These are phyloP conservation scores for Schizosaccharomyces pombe DNA, from an alignment of 805 yeast genomes.

Conservation along the genomic window DNA sequence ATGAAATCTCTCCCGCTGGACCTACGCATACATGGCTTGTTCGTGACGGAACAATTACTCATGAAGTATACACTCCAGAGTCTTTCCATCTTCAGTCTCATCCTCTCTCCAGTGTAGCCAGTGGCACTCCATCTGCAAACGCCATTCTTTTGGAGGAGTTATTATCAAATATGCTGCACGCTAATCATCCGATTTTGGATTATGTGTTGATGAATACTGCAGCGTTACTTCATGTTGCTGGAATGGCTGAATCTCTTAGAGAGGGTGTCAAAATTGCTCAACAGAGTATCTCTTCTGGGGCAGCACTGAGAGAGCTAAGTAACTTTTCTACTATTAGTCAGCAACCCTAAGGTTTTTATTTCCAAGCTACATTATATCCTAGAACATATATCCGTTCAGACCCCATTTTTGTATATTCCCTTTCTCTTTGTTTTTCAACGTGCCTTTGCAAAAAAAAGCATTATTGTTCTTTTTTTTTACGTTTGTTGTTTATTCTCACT, in stretches of 20 bases:
- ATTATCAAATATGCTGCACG: slow-evolving; percentile 22
- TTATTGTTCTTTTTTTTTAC: no score
- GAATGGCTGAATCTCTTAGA: slow-evolving; percentile 39
- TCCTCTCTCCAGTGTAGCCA: slow-evolving; percentile 37
- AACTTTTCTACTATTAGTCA: slow-evolving; percentile 23
- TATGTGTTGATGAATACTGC: slow-evolving; percentile 79
- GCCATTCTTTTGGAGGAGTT: slow-evolving; percentile 35
- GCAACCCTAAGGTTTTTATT: neutral
- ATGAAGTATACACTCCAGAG: slow-evolving; percentile 24
- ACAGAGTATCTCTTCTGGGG: slow-evolving; percentile 40
- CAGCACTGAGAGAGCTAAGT: slow-evolving; percentile 37
- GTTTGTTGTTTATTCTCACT: no score
- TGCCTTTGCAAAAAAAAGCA: no score
- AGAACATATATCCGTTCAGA: no score
- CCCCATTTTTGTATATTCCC: no score
- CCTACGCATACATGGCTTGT: slow-evolving; percentile 48
- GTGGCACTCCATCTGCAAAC: slow-evolving; percentile 74
- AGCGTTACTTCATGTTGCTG: slow-evolving; percentile 62
- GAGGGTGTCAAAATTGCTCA: slow-evolving; percentile 59
- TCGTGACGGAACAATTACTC: slow-evolving; percentile 14
- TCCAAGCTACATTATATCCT: no score
- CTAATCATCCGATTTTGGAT: slow-evolving; percentile 42
- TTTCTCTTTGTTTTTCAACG: no score
- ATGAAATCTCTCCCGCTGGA: slow-evolving; percentile 84
- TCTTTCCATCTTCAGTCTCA: slow-evolving; percentile 71